Evolutionary conservation across 192 early-diverging fungal genomes (phyloP), one percentile per base, ranked within the genome.

Genomic region (Dimargaris xerosporica): DNA sequence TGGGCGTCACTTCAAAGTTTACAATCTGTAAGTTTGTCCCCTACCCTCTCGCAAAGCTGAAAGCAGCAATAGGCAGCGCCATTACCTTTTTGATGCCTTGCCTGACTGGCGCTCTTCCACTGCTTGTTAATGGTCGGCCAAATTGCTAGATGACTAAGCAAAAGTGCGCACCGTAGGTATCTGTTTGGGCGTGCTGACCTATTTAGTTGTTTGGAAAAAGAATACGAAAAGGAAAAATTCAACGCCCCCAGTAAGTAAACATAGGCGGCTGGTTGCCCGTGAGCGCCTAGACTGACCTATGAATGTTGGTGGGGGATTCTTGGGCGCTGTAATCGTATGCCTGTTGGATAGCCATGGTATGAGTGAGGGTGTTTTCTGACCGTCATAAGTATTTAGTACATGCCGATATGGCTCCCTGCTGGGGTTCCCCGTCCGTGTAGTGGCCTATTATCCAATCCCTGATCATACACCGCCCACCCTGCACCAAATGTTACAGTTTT

Each of bases 381-480:
- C 0, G 34, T 39, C 7, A 31, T 7, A 17, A 10, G 10, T 13
- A 61, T 61, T 25, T 26, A 21, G 19, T 65, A n/a, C 44, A 29
- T 26, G 5, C 26, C 21, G 3, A 30, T 63, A 29, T 17, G 34
- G 34, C 17, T 43, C 34, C 34, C 50, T 43, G 21, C 28, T 12
- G 16, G 39, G 30, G 23, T n/a, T 64, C 5, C 3, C 26, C 25
- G 13, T 44, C 42, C 10, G 25, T 21, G 26, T 42, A 74, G 75
- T 76, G 46, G 65, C 74, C 0, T 65, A 70, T 23, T 82, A 74
- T 61, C 71, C 78, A 1, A 80, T 84, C 46, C 64, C 66, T 2
- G 82, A 84, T 44, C 82, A 84, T 61, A 72, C 72, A 16, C 70
- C 79, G 0, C 80, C 82, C 10, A 73, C 77, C 1, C 71, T 84